Conservation (phyloP, 2,329 filamentous ascomycete genomes). For the Chalara sp. region DNA sequence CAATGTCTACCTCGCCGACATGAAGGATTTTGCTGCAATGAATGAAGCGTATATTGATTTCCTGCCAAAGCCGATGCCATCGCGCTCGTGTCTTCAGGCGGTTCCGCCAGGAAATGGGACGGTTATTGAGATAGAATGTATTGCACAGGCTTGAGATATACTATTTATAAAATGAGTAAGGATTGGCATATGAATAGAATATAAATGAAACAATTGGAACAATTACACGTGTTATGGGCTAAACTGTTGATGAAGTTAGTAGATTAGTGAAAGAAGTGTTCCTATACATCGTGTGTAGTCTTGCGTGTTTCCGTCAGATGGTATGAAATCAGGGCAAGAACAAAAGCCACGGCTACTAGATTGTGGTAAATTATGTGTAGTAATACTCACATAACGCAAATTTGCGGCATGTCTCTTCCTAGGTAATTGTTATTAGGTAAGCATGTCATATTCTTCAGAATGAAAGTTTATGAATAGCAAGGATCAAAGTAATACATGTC, state of each 20-base stretch:
- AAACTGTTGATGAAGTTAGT: background rate
- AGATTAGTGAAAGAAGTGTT: background rate
- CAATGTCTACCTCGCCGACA: constrained; percentile 26
- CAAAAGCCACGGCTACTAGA: background rate
- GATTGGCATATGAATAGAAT: background rate
- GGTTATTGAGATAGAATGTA: constrained; percentile 38
- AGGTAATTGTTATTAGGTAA: background rate
- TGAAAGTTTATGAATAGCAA: background rate
- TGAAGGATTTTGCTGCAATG: constrained; percentile 25
- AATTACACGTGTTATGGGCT: background rate
- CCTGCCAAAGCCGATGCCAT: constrained; percentile 35
- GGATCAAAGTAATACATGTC: background rate
- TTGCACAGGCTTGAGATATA: constrained; percentile 29
- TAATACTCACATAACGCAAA: background rate
- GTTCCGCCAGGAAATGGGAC: constrained; percentile 32
- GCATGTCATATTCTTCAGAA: background rate
- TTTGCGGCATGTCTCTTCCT: background rate
- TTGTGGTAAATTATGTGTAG: background rate
- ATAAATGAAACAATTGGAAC: background rate
- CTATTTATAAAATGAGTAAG: background rate
- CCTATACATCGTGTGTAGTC: background rate
- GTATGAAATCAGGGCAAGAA: no score
- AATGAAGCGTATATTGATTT: constrained; percentile 38
- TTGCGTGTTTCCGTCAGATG: no score
- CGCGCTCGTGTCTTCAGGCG: constrained; percentile 35